Conservation (phyloP, 1,139 yeast genomes). For the Geotrichum macrosporum region DNA sequence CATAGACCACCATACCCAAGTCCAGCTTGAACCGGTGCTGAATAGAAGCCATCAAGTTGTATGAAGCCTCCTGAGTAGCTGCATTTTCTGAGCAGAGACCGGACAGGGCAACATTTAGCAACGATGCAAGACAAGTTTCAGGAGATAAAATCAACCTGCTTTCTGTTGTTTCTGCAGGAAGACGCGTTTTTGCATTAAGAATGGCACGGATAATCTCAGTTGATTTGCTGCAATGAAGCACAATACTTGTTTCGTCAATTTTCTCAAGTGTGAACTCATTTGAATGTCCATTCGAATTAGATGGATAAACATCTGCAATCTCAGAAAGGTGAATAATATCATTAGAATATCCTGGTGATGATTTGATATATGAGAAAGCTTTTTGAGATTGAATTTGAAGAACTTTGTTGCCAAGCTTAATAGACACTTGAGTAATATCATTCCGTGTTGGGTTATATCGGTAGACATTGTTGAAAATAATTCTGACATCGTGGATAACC, state of each 20-base stretch:
- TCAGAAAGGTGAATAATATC: slow-evolving; percentile 32
- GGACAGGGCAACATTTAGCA: slow-evolving; percentile 62
- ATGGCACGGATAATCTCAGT: slow-evolving; percentile 33
- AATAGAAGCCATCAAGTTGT: slow-evolving; percentile 59
- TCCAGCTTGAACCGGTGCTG: slow-evolving; percentile 58
- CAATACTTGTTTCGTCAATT: slow-evolving; percentile 22
- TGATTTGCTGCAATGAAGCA: slow-evolving; percentile 24
- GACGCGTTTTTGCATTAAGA: slow-evolving; percentile 27
- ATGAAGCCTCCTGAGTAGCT: slow-evolving; percentile 61
- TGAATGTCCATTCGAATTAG: slow-evolving; percentile 41
- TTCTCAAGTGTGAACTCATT: slow-evolving; percentile 51
- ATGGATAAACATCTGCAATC: slow-evolving; percentile 51
- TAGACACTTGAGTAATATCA: slow-evolving; percentile 39
- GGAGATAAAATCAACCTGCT: slow-evolving; percentile 8
- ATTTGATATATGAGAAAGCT: slow-evolving; percentile 49
- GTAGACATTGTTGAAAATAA: slow-evolving; percentile 26
- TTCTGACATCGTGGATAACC: slow-evolving; percentile 27
- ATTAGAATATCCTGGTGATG: slow-evolving; percentile 30
- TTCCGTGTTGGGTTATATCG: slow-evolving; percentile 20
- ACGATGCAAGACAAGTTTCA: slow-evolving; percentile 20
- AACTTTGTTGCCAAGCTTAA: slow-evolving; percentile 68
- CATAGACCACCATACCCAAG: slow-evolving; percentile 34
- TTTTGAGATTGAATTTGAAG: slow-evolving; percentile 51
- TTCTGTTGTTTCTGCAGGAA: slow-evolving; percentile 14
- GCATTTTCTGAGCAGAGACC: slow-evolving; percentile 60